Conservation (phyloP, 495 filamentous ascomycete genomes). For the Staphylotrichum longicolle region DNA sequence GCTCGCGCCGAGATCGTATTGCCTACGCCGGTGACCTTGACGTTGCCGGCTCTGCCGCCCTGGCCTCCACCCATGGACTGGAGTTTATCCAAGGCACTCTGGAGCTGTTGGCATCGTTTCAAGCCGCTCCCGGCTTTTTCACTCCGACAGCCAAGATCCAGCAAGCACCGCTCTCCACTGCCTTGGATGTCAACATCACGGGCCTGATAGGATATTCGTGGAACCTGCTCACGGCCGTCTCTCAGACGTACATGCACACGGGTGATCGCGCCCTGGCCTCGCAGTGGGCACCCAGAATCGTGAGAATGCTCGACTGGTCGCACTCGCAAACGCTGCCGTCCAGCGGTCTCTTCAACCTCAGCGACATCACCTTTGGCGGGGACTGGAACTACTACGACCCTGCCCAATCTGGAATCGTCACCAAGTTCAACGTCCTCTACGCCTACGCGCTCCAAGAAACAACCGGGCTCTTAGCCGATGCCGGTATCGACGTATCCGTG, state of each 20-base stretch:
- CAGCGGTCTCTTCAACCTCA: constrained; percentile 5
- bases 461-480: neutral
- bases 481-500: neutral
- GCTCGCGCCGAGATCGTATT: constrained; percentile 3
- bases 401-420: constrained; percentile 1
- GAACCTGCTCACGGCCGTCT: constrained; percentile 5
- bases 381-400: constrained; percentile 9
- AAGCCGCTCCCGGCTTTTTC: constrained; percentile 1
- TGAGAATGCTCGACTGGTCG: constrained; percentile 5
- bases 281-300: constrained; percentile 2
- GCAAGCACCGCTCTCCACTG: neutral
- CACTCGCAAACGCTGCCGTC: constrained; percentile 6
- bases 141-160: neutral
- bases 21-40: constrained; percentile 2
- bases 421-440: constrained; percentile 8
- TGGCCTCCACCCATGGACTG: neutral
- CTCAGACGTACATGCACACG: constrained; percentile 6
- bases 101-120: neutral
- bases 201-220: constrained; percentile 6
- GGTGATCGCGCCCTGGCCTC: neutral
- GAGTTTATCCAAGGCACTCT: neutral
- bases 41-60: constrained; percentile 1
- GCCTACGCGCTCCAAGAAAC: constrained; percentile 4
- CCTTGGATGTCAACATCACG: constrained; percentile 1
- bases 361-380: neutral